Evolutionary conservation across 371 early-diverging fungal genomes (phyloP).

Genomic region (Mucor saturninus): DNA sequence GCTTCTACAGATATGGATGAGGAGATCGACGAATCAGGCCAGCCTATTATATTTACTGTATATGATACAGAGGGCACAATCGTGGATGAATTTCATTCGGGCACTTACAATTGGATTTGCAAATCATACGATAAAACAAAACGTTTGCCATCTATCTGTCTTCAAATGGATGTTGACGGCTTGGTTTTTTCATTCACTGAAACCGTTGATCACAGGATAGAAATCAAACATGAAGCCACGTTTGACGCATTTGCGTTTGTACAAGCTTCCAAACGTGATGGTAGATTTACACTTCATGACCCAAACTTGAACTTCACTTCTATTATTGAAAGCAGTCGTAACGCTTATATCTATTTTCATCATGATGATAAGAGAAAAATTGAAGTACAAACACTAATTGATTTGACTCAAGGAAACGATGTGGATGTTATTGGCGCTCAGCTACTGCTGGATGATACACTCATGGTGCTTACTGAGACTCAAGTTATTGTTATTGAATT

Average conservation of each 20-base stretch:
- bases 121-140: conserved; percentile 32
- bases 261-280: conserved; percentile 37
- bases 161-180: conserved; percentile 80
- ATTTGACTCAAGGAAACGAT: conserved; percentile 42
- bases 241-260: conserved; percentile 83
- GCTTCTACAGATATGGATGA: conserved; percentile 68
- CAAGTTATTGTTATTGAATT: conserved; percentile 33
- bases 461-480: conserved; percentile 58
- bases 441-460: conserved; percentile 39
- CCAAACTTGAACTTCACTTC: conserved; percentile 38
- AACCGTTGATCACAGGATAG: conserved; percentile 7
- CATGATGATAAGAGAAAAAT: conserved; percentile 33
- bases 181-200: conserved; percentile 57
- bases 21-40: conserved; percentile 70
- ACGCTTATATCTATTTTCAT: conserved; percentile 71
- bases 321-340: conserved; percentile 72
- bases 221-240: conserved; percentile 58
- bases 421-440: conserved; percentile 58
- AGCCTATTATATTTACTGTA: conserved; percentile 53
- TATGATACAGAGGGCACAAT: conserved; percentile 40
- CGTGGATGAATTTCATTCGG: conserved; percentile 43
- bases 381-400: conserved; percentile 48
- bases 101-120: conserved; percentile 62
- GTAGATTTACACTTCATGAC: conserved; percentile 20
- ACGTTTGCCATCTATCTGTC: conserved; percentile 56